These are phyloP conservation scores for Scenedesmus sp. DNA, from an alignment of 163 green algal genomes.

Conservation along the genomic window DNA sequence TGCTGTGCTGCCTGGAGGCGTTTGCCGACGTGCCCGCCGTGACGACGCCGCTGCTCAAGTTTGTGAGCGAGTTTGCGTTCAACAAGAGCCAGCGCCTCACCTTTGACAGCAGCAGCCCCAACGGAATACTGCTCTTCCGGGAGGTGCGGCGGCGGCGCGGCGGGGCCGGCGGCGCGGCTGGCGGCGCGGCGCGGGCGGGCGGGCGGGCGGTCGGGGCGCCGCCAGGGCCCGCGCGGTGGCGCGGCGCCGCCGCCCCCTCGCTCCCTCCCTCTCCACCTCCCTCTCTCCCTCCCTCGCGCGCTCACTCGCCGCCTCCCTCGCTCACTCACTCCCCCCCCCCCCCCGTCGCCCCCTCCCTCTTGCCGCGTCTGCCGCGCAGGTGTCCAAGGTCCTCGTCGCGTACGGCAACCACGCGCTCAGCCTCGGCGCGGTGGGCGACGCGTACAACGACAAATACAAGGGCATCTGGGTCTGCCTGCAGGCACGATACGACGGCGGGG, in stretches of 20 bases:
- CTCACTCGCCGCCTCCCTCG: no score
- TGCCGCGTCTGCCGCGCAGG: no score
- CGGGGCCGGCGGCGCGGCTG: no score
- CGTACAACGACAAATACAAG: slow-evolving; percentile 86
- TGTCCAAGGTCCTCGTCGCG: slow-evolving; percentile 84
- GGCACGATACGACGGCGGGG: no score
- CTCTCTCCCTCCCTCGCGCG: no score
- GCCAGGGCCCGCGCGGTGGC: no score
- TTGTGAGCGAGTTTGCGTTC: slow-evolving; percentile 96
- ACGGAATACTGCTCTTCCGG: slow-evolving; percentile 98
- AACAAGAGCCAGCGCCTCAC: slow-evolving; percentile 97
- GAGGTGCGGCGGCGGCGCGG: slow-evolving; percentile 59
- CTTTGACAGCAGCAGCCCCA: slow-evolving; percentile 94
- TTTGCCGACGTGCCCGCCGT: slow-evolving; percentile 90
- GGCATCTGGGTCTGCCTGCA: slow-evolving; percentile 94
- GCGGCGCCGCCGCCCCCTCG: no score
- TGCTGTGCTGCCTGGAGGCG: slow-evolving; percentile 67
- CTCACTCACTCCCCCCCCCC: no score
- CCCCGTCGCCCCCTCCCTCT: no score
- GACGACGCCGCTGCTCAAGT: slow-evolving; percentile 95
- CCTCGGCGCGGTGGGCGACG: neutral
- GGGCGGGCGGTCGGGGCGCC: no score
- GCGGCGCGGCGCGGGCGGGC: no score
- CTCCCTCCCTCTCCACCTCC: no score
- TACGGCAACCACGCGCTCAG: slow-evolving; percentile 80